Evolutionary conservation across 169 alveolate species (phyloP).

Genomic region (Fabrea salina): DNA sequence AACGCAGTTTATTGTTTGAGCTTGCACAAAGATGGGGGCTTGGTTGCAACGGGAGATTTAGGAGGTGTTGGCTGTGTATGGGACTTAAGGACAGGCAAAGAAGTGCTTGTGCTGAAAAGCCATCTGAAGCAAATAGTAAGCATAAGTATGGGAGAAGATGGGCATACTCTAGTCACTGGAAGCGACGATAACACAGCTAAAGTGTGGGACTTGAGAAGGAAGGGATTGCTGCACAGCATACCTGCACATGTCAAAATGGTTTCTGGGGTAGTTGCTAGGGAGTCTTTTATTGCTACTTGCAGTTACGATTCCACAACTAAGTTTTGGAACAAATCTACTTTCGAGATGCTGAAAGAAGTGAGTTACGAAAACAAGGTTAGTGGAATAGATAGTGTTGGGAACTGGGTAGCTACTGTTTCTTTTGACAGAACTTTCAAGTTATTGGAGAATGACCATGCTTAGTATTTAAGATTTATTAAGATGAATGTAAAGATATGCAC

Average conservation of each 20-base stretch:
- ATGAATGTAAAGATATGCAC: too few species aligned
- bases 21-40: conserved; percentile 88
- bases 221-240: conserved; percentile 42
- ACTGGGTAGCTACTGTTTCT: conserved; percentile 51
- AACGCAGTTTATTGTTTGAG: conserved; percentile 79
- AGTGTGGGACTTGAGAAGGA: conserved; percentile 89
- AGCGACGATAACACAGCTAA: conserved; percentile 87
- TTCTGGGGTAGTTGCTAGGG: conserved; percentile 60
- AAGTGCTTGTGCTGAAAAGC: conserved; percentile 68
- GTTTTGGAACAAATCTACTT: background rate
- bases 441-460: conserved; percentile 51
- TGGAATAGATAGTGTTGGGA: conserved; percentile 28
- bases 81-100: conserved; percentile 88
- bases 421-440: conserved; percentile 69
- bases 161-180: conserved; percentile 75
- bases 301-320: background rate
- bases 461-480: background rate
- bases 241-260: conserved; percentile 82
- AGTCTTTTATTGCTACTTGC: background rate
- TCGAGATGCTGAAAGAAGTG: conserved; percentile 35
- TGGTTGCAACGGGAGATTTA: conserved; percentile 85
- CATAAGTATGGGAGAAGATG: conserved; percentile 65
- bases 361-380: conserved; percentile 58
- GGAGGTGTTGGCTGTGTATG: conserved; percentile 83
- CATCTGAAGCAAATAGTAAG: conserved; percentile 77